Percentiles rank a stretch among this genome's conserved stretches.
These are phyloP conservation scores for Santalum album DNA, from an alignment of 164 flowering plant genomes.

Conservation along the genomic window DNA sequence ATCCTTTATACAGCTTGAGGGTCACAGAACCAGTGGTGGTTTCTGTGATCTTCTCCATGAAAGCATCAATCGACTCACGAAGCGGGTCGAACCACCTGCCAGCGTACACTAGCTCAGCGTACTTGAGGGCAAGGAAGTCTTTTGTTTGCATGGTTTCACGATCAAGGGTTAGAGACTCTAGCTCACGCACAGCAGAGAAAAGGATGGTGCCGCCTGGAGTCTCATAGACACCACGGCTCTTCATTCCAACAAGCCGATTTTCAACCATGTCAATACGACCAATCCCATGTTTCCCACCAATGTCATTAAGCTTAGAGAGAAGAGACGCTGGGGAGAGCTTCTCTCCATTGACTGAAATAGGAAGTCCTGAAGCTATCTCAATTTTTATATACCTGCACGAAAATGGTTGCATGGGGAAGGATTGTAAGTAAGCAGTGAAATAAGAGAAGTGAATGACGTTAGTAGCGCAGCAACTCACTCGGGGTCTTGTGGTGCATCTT, in stretches of 20 bases:
- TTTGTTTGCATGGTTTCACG: conserved; percentile 78
- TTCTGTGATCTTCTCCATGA: conserved; percentile 77
- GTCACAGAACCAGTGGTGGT: conserved; percentile 83
- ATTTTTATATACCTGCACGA: conserved; percentile 59
- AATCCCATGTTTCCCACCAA: conserved; percentile 84
- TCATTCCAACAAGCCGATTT: conserved; percentile 93
- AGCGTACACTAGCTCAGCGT: conserved; percentile 94
- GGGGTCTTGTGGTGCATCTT: conserved; percentile 76
- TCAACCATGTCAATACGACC: conserved; percentile 95
- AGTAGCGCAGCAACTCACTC: conserved; percentile 54
- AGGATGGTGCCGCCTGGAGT: conserved; percentile 96
- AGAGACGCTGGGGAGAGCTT: conserved; percentile 75
- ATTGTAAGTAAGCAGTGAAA: not conserved
- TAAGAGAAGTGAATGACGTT: no score
- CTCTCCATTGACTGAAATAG: conserved; percentile 71
- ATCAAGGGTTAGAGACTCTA: conserved; percentile 85
- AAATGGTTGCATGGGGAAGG: not conserved
- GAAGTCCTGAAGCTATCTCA: conserved; percentile 67
- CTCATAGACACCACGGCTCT: conserved; percentile 95
- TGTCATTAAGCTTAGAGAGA: conserved; percentile 62
- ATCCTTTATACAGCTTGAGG: conserved; percentile 82
- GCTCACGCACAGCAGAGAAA: conserved; percentile 65
- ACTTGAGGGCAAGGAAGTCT: conserved; percentile 71
- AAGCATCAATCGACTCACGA: conserved; percentile 77
- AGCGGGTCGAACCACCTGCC: conserved; percentile 97